Evolutionary conservation across 1,139 yeast species (phyloP), one percentile per base, ranked within the genome.

Genomic region (Eremothecium cymbalariae): DNA sequence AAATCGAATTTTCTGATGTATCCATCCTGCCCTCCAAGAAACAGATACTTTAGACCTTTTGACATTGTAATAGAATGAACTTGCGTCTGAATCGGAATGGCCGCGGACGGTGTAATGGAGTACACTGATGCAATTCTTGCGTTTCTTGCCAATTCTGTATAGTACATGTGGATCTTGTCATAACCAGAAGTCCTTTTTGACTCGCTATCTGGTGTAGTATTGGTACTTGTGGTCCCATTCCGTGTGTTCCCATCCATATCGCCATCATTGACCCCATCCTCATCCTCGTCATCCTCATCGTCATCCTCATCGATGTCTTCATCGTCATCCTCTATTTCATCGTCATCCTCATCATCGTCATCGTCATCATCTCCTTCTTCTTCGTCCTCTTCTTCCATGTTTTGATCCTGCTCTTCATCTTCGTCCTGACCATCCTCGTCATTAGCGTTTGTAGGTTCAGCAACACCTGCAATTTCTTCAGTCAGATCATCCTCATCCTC

Each of bases 11-110:
- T 84, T 33, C 98, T 65, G 27, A 90, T 82, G 50, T 77, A 84
- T 8, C 99, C 99, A 57, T 90, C 99, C 46, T 84, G 93, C 4
- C 98, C 98, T 14, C 99, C 99, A 1, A 95, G 80, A 50, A 88
- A 77, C 36, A 90, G 67, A 81, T 88, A 88, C 53, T 79, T 79
- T 31, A 90, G 79, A 6, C 94, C 95, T 51, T 74, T 75, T 1
- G 95, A 74, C 36, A 86, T 66, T 6, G 93, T 81, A 34, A 90
- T 53, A 6, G 93, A 70, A 57, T 86, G 86, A 28, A 94, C 76
- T 33, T 76, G 75, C 0, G 78, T 59, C 2, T 82, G 64, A 44
- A 77, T 77, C 1, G 88, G 88, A 6, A 81, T 74, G 4, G 88
- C 86, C 15, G 77, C 84, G 3, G 75, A 66, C 1, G 93, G 90